Percentiles rank a stretch among this genome's conserved stretches.
phyloP scores from a whole-genome alignment of 2,329 filamentous ascomycete species.

The Epichloe uncinata region DNA sequence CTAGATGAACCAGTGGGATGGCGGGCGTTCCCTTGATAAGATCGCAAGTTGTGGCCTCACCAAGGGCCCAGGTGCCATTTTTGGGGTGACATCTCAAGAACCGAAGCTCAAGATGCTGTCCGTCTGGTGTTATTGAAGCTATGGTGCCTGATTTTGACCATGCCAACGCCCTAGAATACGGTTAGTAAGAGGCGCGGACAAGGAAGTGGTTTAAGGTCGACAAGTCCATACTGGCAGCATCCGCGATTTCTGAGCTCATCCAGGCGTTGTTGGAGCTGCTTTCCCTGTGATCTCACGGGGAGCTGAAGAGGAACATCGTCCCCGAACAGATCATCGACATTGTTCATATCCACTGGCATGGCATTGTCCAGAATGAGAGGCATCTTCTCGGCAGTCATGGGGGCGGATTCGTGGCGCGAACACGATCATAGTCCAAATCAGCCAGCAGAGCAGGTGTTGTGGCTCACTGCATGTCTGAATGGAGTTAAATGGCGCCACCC shows the following conservation, averaged over 20 bases:
- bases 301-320: constrained; percentile 50
- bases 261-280: constrained; percentile 57
- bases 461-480: not conserved
- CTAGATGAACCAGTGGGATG: constrained; percentile 62
- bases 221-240: constrained; percentile 61
- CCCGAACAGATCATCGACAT: constrained; percentile 64
- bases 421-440: not conserved
- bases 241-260: constrained; percentile 65
- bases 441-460: not conserved
- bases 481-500: no score
- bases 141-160: constrained; percentile 87
- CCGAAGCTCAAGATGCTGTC: constrained; percentile 55
- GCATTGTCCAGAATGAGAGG: constrained; percentile 28
- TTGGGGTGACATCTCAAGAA: constrained; percentile 56
- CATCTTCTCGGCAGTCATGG: constrained; percentile 28
- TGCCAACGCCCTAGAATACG: constrained; percentile 50
- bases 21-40: constrained; percentile 49
- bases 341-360: constrained; percentile 40
- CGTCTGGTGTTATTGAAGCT: constrained; percentile 64
- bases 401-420: not conserved
- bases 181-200: not conserved
- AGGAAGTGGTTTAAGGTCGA: not conserved
- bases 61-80: constrained; percentile 63
- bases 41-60: constrained; percentile 53
- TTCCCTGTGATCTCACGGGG: constrained; percentile 30